Base-by-base conservation (phyloP, 2,329 filamentous ascomycete species). In the Colletotrichum sp. region DNA sequence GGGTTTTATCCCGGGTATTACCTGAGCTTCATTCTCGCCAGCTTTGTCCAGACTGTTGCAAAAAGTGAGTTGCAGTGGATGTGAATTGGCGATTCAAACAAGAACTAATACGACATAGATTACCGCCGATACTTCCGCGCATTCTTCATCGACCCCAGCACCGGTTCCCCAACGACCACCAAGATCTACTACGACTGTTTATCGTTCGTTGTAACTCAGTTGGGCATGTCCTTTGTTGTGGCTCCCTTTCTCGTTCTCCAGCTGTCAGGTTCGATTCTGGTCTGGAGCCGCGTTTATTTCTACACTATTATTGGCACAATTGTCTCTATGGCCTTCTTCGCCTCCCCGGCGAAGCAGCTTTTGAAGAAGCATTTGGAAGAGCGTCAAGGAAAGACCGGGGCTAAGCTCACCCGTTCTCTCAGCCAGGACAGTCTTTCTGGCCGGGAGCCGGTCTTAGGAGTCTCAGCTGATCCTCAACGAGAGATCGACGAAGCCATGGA, bases 1-100 rank as follows among this genome's bases (percentile, higher is more conserved):
- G 97, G 97, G 34, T 99, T 99, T 85, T 98, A 98, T 80, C 96
- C 97, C 0, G 97, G 97, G 8, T 99, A 99, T 85, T 99, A 99
- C 84, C 86, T 99, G 76, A 91, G 94, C 7, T 99, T 99, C 81
- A 87, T 99, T 55, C 89, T 99, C 9, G 97, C 95, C 2, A 96
- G 95, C 77, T 95, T 99, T 79, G 91, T 98, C 34, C 97, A 99
- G 83, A 98, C 96, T 3, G 93, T 93, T 22, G 96, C 97, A 71
- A 99, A 99, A 88, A 96, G 96, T 98, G 89, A 84, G 94, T 90
- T 26, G 32, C 28, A 6, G n/a, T 15, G 34, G 10, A 28, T 10
- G 32, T 34, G 10, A 10, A 65, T n/a, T 68, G 24, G 32, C 48
- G 59, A 26, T 70, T 81, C 81, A 75, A 72, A 71, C 26, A 59